These are phyloP conservation scores for Porphyrellus cyaneotinctus DNA, from an alignment of 768 basidiomycete genomes.

Conservation along the genomic window DNA sequence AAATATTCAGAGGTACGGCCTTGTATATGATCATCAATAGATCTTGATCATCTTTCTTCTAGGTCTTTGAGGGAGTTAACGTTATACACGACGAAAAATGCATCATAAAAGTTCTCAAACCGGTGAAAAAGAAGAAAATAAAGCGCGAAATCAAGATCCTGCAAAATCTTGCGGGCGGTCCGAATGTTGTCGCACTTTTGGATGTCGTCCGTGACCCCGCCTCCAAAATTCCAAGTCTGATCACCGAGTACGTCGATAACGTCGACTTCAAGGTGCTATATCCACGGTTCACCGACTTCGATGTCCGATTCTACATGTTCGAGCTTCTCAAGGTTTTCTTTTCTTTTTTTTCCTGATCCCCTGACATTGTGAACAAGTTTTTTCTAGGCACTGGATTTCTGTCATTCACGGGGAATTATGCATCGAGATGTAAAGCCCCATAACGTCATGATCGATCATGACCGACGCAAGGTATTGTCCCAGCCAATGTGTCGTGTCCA, in stretches of 20 bases:
- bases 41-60: conserved; percentile 12
- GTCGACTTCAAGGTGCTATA: conserved; percentile 97
- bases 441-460: conserved; percentile 99
- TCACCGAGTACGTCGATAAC: conserved; percentile 98
- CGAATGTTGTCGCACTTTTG: conserved; percentile 88
- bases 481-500: conserved; percentile 5
- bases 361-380: background rate
- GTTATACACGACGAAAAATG: conserved; percentile 90
- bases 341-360: background rate
- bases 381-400: conserved; percentile 85
- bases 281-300: conserved; percentile 91
- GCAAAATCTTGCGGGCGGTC: conserved; percentile 93
- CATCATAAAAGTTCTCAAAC: conserved; percentile 98
- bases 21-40: conserved; percentile 5
- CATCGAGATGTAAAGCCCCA: conserved; percentile 98
- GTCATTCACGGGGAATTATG: conserved; percentile 99
- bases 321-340: conserved; percentile 82
- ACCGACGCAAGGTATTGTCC: conserved; percentile 76
- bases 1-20: conserved; percentile 86
- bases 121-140: conserved; percentile 99
- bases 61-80: conserved; percentile 94
- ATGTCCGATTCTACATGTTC: conserved; percentile 95
- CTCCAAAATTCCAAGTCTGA: conserved; percentile 94
- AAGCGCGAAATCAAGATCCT: conserved; percentile 98
- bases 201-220: conserved; percentile 96